Evolutionary conservation across 495 filamentous ascomycete genomes (phyloP).

Genomic region (Darksidea phi): DNA sequence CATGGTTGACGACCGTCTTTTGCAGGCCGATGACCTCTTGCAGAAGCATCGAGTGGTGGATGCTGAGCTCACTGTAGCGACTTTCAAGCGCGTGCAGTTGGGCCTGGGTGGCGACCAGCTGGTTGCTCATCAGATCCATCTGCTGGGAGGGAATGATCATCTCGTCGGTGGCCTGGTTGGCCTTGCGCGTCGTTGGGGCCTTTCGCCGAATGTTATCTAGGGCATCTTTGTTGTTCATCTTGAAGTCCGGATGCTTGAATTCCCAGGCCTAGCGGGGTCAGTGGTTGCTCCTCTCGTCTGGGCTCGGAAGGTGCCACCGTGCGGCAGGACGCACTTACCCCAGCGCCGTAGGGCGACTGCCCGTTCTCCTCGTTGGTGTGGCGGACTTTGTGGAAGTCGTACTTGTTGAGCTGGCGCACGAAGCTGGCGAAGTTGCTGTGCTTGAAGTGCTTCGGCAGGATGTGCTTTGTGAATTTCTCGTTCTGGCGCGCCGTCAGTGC

Average conservation of each 20-base stretch:
- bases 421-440: slow-evolving; percentile 99
- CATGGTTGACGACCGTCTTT: slow-evolving; percentile 83
- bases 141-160: slow-evolving; percentile 78
- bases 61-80: slow-evolving; percentile 77
- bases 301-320: not conserved
- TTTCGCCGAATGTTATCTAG: slow-evolving; percentile 96
- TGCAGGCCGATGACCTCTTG: slow-evolving; percentile 86
- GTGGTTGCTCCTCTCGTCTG: not conserved
- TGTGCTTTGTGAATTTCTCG: slow-evolving; percentile 96
- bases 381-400: slow-evolving; percentile 98
- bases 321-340: slow-evolving; percentile 57
- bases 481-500: slow-evolving; percentile 56
- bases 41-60: slow-evolving; percentile 81
- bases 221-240: slow-evolving; percentile 91
- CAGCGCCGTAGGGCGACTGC: slow-evolving; percentile 84
- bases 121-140: slow-evolving; percentile 83
- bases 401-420: slow-evolving; percentile 97
- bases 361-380: slow-evolving; percentile 94
- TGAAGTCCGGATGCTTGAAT: slow-evolving; percentile 97
- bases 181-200: slow-evolving; percentile 86
- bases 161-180: slow-evolving; percentile 63
- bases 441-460: slow-evolving; percentile 98
- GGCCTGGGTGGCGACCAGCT: slow-evolving; percentile 85
- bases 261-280: slow-evolving; percentile 74
- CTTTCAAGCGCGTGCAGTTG: slow-evolving; percentile 84